Conservation (phyloP, 495 filamentous ascomycete species). For the Daldinia caldariorum region DNA sequence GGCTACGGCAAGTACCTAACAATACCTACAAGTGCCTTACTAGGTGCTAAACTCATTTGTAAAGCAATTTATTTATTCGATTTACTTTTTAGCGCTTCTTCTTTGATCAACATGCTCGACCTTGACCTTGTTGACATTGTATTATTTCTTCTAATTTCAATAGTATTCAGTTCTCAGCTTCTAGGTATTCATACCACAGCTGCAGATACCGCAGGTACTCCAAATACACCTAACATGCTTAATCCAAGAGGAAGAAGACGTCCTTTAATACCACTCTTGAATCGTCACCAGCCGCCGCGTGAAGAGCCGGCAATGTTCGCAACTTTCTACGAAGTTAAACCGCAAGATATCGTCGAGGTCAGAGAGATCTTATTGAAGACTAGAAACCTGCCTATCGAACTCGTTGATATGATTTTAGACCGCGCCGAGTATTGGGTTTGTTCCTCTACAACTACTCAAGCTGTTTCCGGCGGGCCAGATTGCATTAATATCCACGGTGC, state of each 20-base stretch:
- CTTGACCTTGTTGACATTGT: neutral
- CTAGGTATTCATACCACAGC: neutral
- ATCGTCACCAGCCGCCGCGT: neutral
- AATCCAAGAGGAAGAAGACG: neutral
- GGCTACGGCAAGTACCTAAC: too few relatives aligned
- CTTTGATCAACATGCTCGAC: slow-evolving; percentile 3
- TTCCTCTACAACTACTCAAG: slow-evolving; percentile 49
- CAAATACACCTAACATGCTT: neutral
- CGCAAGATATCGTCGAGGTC: slow-evolving; percentile 58
- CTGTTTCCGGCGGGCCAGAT: slow-evolving; percentile 5
- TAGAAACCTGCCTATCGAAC: slow-evolving; percentile 64
- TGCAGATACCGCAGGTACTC: neutral
- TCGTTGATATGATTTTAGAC: slow-evolving; percentile 75
- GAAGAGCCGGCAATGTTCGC: neutral
- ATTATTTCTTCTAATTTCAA: neutral
- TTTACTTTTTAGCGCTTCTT: neutral
- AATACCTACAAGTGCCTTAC: too few relatives aligned
- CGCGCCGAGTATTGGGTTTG: slow-evolving; percentile 77
- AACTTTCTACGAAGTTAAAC: slow-evolving; percentile 44
- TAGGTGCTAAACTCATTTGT: neutral
- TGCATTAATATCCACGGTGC: slow-evolving; percentile 33
- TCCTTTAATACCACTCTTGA: neutral
- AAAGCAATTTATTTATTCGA: neutral
- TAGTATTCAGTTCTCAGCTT: neutral
- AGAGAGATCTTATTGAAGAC: slow-evolving; percentile 55